Base-by-base conservation (phyloP, 495 filamentous ascomycete genomes). In the Aspergillus avenaceus region DNA sequence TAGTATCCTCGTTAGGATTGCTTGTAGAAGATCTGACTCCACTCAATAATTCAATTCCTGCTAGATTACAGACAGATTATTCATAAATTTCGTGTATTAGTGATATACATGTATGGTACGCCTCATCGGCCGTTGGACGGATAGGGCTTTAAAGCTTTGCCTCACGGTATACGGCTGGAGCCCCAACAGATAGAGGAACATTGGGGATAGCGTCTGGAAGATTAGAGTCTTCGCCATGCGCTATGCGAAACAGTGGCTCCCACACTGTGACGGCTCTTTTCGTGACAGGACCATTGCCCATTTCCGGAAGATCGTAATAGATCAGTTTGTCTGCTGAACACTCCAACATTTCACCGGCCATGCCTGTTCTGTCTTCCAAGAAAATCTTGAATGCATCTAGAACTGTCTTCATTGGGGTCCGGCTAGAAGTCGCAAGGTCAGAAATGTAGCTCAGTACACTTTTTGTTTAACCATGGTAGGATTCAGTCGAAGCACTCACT, bases 161-260 rank as follows among this genome's bases (percentile, higher is more conserved):
- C 8, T 38, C 34, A 8, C 34, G 34, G 8, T 19, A 2, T 19
- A 21, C 16, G 6, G 2, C 16, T n/a, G 11, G 21, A 38, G 34
- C 5, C 6, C 34, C 7, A 38, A 7, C 9, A 8, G 21, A 19
- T 38, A 18, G 16, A 8, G 2, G 7, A 18, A 21, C 9, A 21
- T 21, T 18, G 7, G 52, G 46, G 37, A 66, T 58, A 4, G 63
- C 61, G 11, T 59, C 63, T 23, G 58, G 50, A 2, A 64, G 47
- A 2, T 40, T 13, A 7, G 63, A 66, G 23, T 54, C 47, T 41
- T 64, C 63, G 16, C 61, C 61, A 21, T 66, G 63, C 47, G 59
- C 56, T 36, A 55, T 52, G 12, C 51, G 49, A 37, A 66, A 66
- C 32, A 66, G 25, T n/a, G 63, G 63, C 34, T 66, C 63, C 63